Conservation (phyloP, 176 grass and related monocot genomes). For the Cocos nucifera region DNA sequence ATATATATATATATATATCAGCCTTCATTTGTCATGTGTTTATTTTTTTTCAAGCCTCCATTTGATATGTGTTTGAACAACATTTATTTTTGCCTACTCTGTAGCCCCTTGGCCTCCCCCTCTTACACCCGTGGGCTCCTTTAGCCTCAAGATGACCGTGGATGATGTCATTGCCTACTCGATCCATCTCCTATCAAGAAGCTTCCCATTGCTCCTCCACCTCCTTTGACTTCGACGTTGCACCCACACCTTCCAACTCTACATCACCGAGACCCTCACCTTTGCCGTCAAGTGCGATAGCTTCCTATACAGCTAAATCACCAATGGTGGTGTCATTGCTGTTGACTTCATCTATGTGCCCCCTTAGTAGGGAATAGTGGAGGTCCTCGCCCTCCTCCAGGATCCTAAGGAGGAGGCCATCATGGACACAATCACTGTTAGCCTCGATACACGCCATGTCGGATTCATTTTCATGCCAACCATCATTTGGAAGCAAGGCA, state of each 20-base stretch:
- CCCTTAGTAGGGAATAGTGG: conserved; percentile 58
- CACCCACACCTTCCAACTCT: conserved; percentile 85
- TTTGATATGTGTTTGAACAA: too few relatives aligned
- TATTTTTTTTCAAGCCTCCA: too few relatives aligned
- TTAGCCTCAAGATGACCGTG: too few relatives aligned
- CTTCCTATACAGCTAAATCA: conserved; percentile 67
- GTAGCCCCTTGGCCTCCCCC: neutral
- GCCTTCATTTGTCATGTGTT: too few relatives aligned
- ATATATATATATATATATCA: too few relatives aligned
- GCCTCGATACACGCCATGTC: conserved; percentile 63
- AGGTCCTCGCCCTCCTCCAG: conserved; percentile 42
- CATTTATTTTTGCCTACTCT: too few relatives aligned
- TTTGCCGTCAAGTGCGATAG: conserved; percentile 78
- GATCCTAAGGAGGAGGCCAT: conserved; percentile 61
- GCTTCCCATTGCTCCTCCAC: conserved; percentile 52
- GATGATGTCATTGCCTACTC: neutral
- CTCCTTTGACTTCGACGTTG: conserved; percentile 63
- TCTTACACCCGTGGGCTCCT: too few relatives aligned
- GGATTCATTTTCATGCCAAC: conserved; percentile 86
- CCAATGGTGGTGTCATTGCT: conserved; percentile 35
- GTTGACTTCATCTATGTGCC: conserved; percentile 96
- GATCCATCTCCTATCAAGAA: conserved; percentile 69
- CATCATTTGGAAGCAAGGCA: conserved; percentile 59
- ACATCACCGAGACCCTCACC: conserved; percentile 59
- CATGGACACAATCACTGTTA: conserved; percentile 54